phyloP scores from a whole-genome alignment of 768 basidiomycete species.

The Lentinula detonsa region DNA sequence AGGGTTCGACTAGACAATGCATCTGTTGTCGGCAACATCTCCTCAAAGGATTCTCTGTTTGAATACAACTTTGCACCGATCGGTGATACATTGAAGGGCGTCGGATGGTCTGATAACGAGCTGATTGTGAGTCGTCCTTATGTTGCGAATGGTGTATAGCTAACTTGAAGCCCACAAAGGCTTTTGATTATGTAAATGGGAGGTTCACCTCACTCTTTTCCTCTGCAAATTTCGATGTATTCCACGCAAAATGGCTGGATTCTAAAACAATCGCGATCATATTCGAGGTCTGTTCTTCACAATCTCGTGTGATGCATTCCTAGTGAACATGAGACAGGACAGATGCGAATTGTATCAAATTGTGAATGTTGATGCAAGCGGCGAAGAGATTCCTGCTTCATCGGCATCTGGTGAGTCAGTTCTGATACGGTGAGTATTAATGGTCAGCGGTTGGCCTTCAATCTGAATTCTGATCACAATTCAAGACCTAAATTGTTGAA shows the following conservation, averaged over 20 bases:
- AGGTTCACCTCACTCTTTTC: constrained; percentile 23
- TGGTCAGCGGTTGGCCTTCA: neutral
- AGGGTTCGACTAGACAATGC: constrained; percentile 27
- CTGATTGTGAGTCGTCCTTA: constrained; percentile 28
- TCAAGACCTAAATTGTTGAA: neutral
- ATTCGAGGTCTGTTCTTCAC: constrained; percentile 26
- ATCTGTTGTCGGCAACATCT: constrained; percentile 25
- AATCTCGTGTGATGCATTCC: no score
- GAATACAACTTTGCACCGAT: constrained; percentile 20
- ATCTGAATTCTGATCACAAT: neutral
- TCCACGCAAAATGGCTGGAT: constrained; percentile 31
- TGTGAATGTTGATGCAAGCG: constrained; percentile 27
- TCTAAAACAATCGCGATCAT: constrained; percentile 31
- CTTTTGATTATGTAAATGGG: constrained; percentile 29
- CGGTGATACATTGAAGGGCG: constrained; percentile 26
- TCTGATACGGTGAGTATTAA: neutral
- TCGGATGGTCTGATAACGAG: constrained; percentile 43
- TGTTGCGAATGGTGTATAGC: neutral
- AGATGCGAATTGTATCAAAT: constrained; percentile 31
- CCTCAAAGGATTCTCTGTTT: constrained; percentile 18
- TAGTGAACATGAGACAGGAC: constrained; percentile 21
- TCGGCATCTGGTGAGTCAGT: neutral
- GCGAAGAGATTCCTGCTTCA: constrained; percentile 16
- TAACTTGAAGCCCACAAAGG: constrained; percentile 17
- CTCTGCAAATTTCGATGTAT: constrained; percentile 18